These are phyloP conservation scores for Alloteropsis semialata DNA, from an alignment of 176 grass and related monocot species.

Conservation along the genomic window DNA sequence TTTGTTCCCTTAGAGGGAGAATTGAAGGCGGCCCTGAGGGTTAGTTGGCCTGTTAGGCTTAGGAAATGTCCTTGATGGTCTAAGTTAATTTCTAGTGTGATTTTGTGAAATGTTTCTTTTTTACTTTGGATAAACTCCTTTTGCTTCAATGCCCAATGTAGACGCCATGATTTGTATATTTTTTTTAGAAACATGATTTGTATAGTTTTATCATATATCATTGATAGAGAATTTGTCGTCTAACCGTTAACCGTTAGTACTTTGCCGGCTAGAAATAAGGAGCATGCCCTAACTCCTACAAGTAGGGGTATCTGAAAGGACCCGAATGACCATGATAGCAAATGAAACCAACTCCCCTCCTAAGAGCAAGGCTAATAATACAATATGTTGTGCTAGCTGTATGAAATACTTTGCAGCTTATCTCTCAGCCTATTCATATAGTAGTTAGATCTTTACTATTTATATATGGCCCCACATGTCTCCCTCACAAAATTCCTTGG, in stretches of 20 bases:
- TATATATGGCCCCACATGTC: no score
- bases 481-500: no score
- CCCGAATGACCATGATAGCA: neutral
- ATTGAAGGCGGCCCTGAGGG: neutral
- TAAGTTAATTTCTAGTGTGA: neutral
- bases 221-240: neutral
- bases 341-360: neutral
- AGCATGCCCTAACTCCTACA: neutral
- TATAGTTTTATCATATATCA: neutral
- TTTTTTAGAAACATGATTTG: no score
- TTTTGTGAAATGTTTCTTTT: neutral
- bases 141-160: neutral
- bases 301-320: neutral
- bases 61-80: neutral
- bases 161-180: neutral
- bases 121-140: neutral
- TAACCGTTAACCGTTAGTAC: neutral
- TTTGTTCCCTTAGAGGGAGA: neutral
- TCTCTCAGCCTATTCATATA: no score
- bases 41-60: slow-evolving; percentile 27
- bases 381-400: no score
- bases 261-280: neutral
- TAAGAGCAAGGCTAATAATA: no score
- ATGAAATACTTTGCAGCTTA: no score
- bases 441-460: no score